These are phyloP conservation scores for Aspergillus pseudonomiae DNA, from an alignment of 2,329 filamentous ascomycete genomes.

Conservation along the genomic window DNA sequence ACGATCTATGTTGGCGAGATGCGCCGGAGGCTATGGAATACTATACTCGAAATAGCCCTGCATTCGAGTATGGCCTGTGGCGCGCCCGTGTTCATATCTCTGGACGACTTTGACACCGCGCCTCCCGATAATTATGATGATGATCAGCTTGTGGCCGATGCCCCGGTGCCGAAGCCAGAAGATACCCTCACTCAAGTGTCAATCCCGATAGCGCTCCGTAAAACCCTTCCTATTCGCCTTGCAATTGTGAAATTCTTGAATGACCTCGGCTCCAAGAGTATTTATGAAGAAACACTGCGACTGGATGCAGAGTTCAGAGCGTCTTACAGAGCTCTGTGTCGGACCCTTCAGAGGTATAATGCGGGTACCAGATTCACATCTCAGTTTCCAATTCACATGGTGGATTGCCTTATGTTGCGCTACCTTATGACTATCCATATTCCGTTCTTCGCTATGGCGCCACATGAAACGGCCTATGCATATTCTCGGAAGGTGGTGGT, in stretches of 20 bases:
- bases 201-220: constrained; percentile 39
- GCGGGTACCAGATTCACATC: constrained; percentile 5
- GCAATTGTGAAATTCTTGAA: constrained; percentile 36
- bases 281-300: constrained; percentile 28
- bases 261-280: constrained; percentile 19
- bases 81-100: constrained; percentile 37
- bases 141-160: constrained; percentile 36
- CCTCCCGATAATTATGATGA: constrained; percentile 46
- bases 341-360: constrained; percentile 24
- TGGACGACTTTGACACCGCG: constrained; percentile 40
- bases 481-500: constrained; percentile 55
- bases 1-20: constrained; percentile 27
- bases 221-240: constrained; percentile 41
- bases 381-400: constrained; percentile 20
- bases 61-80: constrained; percentile 42
- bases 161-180: constrained; percentile 32
- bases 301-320: constrained; percentile 49
- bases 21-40: constrained; percentile 36
- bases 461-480: constrained; percentile 37
- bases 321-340: constrained; percentile 48
- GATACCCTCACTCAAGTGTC: constrained; percentile 38
- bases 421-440: constrained; percentile 34
- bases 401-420: constrained; percentile 34
- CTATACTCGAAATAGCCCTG: constrained; percentile 39
- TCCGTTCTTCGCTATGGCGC: constrained; percentile 28